Percentiles rank a stretch among this genome's conserved stretches.
Conservation (phyloP, 768 basidiomycete species). For the Pleurotus sapidus region DNA sequence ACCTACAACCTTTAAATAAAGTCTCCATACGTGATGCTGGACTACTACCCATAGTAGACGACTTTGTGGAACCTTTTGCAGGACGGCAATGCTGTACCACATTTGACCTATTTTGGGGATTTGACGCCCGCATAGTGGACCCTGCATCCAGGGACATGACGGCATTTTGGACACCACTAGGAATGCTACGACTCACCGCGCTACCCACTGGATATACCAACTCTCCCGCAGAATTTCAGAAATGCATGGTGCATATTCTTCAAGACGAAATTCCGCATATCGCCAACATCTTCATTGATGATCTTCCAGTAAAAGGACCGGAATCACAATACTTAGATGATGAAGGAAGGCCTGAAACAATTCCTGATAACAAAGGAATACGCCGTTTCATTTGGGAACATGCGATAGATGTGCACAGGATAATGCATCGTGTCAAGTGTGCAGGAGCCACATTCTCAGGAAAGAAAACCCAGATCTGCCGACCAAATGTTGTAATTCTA, state of each 20-base stretch:
- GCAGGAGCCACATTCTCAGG: slow-evolving; percentile 25
- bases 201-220: slow-evolving; percentile 41
- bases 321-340: slow-evolving; percentile 14
- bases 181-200: slow-evolving; percentile 25
- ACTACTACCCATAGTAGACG: slow-evolving; percentile 27
- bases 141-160: slow-evolving; percentile 26
- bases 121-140: slow-evolving; percentile 26
- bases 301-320: slow-evolving; percentile 13
- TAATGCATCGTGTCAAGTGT: slow-evolving; percentile 27
- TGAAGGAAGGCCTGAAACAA: slow-evolving; percentile 15
- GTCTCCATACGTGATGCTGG: slow-evolving; percentile 35
- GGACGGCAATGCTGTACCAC: slow-evolving; percentile 22
- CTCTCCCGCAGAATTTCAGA: slow-evolving; percentile 26
- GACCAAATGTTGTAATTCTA: slow-evolving; percentile 18
- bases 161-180: slow-evolving; percentile 35
- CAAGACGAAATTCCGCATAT: slow-evolving; percentile 23
- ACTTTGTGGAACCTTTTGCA: slow-evolving; percentile 27
- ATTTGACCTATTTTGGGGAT: slow-evolving; percentile 34
- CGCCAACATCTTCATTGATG: slow-evolving; percentile 12
- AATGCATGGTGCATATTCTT: slow-evolving; percentile 27
- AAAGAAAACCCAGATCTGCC: slow-evolving; percentile 22
- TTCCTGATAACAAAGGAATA: slow-evolving; percentile 24
- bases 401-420: slow-evolving; percentile 27
- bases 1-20: slow-evolving; percentile 33
- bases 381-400: slow-evolving; percentile 35